These are phyloP conservation scores for Sanghuangporus baumii DNA, from an alignment of 1,284 basidiomycete genomes.

Conservation along the genomic window DNA sequence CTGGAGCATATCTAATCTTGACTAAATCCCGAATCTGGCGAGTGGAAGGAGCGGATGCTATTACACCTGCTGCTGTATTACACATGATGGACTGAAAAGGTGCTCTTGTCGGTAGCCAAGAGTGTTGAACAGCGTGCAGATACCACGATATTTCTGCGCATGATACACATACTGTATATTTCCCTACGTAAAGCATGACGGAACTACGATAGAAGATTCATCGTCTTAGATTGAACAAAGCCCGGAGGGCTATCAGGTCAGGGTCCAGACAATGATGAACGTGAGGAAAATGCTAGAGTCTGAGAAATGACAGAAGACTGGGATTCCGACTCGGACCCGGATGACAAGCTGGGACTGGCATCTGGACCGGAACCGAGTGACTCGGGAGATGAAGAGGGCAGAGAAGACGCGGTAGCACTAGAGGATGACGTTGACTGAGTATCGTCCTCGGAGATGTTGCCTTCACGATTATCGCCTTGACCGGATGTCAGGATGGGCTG, in stretches of 20 bases:
- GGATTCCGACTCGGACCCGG: not conserved
- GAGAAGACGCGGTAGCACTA: not conserved
- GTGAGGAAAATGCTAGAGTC: not conserved
- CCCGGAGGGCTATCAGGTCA: not conserved
- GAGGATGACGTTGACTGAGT: not conserved
- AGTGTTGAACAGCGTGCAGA: too few relatives aligned
- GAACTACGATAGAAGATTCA: not conserved
- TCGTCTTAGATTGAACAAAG: not conserved
- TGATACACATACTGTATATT: too few relatives aligned
- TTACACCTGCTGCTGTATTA: too few relatives aligned
- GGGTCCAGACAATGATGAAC: not conserved
- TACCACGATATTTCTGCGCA: too few relatives aligned
- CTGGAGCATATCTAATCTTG: not conserved
- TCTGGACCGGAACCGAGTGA: not conserved
- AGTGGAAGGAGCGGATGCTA: too few relatives aligned
- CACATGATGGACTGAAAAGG: too few relatives aligned
- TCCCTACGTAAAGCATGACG: too few relatives aligned
- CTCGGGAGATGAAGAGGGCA: constrained; percentile 3
- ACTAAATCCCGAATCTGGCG: not conserved
- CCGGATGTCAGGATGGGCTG: not conserved
- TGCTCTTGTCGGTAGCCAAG: too few relatives aligned
- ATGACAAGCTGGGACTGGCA: not conserved
- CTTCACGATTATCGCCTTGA: not conserved
- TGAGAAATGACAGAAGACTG: not conserved
- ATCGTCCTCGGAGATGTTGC: constrained; percentile 1